These are phyloP conservation scores for Neofusicoccum umdonicola DNA, from an alignment of 2,329 filamentous ascomycete species.

Conservation along the genomic window DNA sequence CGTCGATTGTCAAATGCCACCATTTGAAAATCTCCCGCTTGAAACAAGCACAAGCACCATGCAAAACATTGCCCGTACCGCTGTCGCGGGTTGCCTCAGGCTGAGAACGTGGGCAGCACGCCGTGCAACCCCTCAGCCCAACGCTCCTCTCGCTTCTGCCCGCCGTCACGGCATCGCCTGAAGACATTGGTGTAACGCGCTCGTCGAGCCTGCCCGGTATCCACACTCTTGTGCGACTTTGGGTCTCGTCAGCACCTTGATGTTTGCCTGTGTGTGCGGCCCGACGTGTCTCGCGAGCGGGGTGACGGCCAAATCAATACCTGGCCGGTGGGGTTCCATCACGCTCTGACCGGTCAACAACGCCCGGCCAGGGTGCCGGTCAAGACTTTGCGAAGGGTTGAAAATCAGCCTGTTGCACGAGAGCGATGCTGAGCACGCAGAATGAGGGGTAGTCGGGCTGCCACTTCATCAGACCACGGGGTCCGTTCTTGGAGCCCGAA, in stretches of 20 bases:
- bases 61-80: slow-evolving; percentile 10
- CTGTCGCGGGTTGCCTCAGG: slow-evolving; percentile 11
- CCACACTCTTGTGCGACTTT: background rate
- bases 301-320: background rate
- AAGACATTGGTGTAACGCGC: slow-evolving; percentile 2
- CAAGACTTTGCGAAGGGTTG: background rate
- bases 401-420: background rate
- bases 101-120: slow-evolving; percentile 15
- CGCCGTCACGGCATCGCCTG: slow-evolving; percentile 11
- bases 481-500: background rate
- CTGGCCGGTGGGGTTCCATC: background rate
- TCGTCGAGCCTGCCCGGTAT: background rate
- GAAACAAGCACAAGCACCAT: slow-evolving; percentile 1
- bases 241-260: background rate
- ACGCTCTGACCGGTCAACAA: slow-evolving; percentile 3
- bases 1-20: background rate
- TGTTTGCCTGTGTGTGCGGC: background rate
- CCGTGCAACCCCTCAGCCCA: slow-evolving; percentile 1
- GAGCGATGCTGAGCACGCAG: background rate
- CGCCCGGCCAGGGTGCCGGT: background rate
- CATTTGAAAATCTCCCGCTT: slow-evolving; percentile 9
- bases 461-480: background rate
- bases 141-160: background rate
- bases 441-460: slow-evolving; percentile 1
- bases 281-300: slow-evolving; percentile 2